A percentile compares a stretch with the other conserved stretches of the same genome.
These are phyloP conservation scores for Strobilomyces echinocephalus DNA, from an alignment of 768 basidiomycete genomes.

Conservation along the genomic window DNA sequence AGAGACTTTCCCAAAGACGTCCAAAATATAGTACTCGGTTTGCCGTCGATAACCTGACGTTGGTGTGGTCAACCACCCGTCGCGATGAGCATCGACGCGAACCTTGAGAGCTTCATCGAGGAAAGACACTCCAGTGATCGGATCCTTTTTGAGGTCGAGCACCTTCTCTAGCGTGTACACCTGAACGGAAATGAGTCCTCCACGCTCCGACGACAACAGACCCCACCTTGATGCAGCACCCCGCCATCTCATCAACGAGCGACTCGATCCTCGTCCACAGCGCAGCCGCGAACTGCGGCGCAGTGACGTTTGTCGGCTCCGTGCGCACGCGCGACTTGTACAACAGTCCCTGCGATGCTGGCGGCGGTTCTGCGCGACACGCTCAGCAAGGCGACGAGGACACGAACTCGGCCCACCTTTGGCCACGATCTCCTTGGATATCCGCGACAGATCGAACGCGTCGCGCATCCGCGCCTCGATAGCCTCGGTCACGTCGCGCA, in stretches of 20 bases:
- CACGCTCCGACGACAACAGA: too few relatives aligned
- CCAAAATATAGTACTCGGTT: constrained; percentile 92
- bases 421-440: constrained; percentile 78
- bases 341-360: constrained; percentile 37
- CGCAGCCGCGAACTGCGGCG: constrained; percentile 79
- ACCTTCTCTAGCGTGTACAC: constrained; percentile 96
- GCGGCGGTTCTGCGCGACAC: constrained; percentile 12
- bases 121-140: constrained; percentile 69
- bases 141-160: constrained; percentile 81
- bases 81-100: not conserved
- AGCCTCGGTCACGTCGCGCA: constrained; percentile 75
- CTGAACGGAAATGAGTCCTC: constrained; percentile 34
- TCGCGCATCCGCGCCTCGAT: constrained; percentile 76
- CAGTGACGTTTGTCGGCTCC: constrained; percentile 85
- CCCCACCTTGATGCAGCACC: constrained; percentile 81
- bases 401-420: constrained; percentile 50
- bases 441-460: constrained; percentile 82
- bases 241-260: constrained; percentile 81
- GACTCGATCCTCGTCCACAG: constrained; percentile 54
- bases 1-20: constrained; percentile 70
- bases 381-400: too few relatives aligned
- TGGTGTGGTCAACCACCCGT: not conserved
- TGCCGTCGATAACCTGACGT: constrained; percentile 77
- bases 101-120: constrained; percentile 95
- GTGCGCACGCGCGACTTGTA: constrained; percentile 86